Base-by-base conservation (phyloP, 2,329 filamentous ascomycete genomes). In the Penicillium rolfsii region DNA sequence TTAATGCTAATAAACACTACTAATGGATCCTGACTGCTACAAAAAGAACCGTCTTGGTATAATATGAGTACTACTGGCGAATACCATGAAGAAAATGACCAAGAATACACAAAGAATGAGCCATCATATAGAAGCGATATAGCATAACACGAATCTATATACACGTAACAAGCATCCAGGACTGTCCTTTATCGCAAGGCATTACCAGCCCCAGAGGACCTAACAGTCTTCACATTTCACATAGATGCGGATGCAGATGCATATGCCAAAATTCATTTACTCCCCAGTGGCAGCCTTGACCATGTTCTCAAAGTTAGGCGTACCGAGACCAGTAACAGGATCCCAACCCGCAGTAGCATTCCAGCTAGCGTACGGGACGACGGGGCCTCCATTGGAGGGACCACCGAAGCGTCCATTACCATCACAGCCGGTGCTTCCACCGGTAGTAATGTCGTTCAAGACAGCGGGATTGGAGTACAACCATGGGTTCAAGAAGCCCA, bases 401-500 rank as follows among this genome's bases (percentile, higher is more conserved):
- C 80, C 79, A 4, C 75, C 74, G 64, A 80, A 81, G 2, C 78
- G 77, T 22, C 73, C 70, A 1, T 69, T 67, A 0, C 81, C 81
- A 35, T 76, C 77, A 64, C 82, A 84, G 9, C 82, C 82, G 0
- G 65, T 76, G 38, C 80, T 82, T 6, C 77, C 80, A 16, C 82
- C 82, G 11, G 72, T 60, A 3, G 77, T 76, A 55, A 84, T 81
- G 62, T 84, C 82, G 33, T 78, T 84, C 49, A 84, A 67, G 2
- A 76, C 80, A 64, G 59, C 71, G 69, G 3, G 22, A 68, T 67
- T 26, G 71, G 72, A 69, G 38, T 88, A 88, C 5, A 88, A 69
- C 83, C 84, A 87, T 0, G 85, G 85, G 67, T 88, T 88, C 50
- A 88, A 62, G 75, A 85, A 88, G 0, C 86, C 86, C 46, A 88